Conservation (phyloP, 768 basidiomycete species). For the Favolaschia claudopus region DNA sequence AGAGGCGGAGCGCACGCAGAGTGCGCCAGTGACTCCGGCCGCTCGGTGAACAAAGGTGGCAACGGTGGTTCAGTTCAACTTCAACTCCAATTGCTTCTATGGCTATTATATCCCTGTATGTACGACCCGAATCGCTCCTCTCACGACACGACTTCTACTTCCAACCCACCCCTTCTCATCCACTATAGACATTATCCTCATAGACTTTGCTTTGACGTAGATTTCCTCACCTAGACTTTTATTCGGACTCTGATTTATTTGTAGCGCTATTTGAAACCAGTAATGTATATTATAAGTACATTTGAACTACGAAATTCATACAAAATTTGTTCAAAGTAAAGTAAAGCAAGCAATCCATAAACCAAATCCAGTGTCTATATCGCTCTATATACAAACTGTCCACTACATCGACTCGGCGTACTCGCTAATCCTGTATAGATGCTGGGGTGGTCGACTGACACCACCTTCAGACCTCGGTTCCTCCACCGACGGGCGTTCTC, state of each 20-base stretch:
- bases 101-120: not conserved
- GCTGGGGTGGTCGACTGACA: slow-evolving; percentile 16
- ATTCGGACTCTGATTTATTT: too few species aligned
- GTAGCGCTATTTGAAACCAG: too few species aligned
- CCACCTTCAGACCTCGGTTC: not conserved
- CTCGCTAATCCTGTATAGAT: slow-evolving; percentile 17
- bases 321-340: not conserved
- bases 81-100: not conserved
- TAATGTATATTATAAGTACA: too few species aligned
- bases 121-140: too few species aligned
- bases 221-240: slow-evolving; percentile 9
- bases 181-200: too few species aligned
- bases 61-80: not conserved
- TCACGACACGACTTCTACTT: not conserved
- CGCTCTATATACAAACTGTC: not conserved
- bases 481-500: not conserved
- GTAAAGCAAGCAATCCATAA: not conserved
- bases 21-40: slow-evolving; percentile 17
- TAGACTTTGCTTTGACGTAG: not conserved
- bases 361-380: not conserved
- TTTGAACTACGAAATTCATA: too few species aligned
- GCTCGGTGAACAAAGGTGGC: too few species aligned
- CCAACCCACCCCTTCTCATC: not conserved
- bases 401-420: not conserved
- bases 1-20: slow-evolving; percentile 51